Conservation (phyloP, 768 basidiomycete genomes). For the Postia placenta region DNA sequence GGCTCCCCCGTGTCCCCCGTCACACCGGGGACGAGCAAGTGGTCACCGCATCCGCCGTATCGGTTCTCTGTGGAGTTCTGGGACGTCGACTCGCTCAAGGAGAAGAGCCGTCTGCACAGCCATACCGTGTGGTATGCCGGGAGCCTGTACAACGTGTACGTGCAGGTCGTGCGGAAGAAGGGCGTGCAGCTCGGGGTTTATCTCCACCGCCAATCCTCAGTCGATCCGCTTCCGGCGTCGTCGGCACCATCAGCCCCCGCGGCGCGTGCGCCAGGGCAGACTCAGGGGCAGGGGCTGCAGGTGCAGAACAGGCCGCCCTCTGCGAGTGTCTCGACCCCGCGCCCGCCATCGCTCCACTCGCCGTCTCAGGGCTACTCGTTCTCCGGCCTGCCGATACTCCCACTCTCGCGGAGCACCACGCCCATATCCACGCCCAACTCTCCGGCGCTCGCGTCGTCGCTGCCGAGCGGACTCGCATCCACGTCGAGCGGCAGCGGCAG, state of each 20-base stretch:
- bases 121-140: constrained; percentile 90
- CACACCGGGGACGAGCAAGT: constrained; percentile 42
- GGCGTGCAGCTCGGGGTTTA: constrained; percentile 79
- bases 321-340: constrained; percentile 8
- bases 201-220: constrained; percentile 76
- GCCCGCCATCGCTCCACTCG: constrained; percentile 6
- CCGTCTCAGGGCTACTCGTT: neutral
- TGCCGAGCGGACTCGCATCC: constrained; percentile 9
- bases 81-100: constrained; percentile 74
- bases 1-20: too few species aligned
- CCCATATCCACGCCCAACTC: constrained; percentile 21
- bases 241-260: constrained; percentile 40
- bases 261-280: neutral
- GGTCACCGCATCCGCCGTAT: constrained; percentile 73
- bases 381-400: constrained; percentile 4
- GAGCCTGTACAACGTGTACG: constrained; percentile 82
- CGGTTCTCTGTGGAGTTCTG: constrained; percentile 90
- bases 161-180: constrained; percentile 85
- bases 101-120: constrained; percentile 80
- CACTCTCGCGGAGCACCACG: constrained; percentile 32
- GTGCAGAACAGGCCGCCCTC: neutral
- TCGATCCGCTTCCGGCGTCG: constrained; percentile 73
- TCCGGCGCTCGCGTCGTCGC: constrained; percentile 7
- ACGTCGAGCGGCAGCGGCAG: constrained; percentile 15
- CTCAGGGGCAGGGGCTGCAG: neutral